Conservation (phyloP, 352 stramenopile species). For the Phytophthora sojae region DNA sequence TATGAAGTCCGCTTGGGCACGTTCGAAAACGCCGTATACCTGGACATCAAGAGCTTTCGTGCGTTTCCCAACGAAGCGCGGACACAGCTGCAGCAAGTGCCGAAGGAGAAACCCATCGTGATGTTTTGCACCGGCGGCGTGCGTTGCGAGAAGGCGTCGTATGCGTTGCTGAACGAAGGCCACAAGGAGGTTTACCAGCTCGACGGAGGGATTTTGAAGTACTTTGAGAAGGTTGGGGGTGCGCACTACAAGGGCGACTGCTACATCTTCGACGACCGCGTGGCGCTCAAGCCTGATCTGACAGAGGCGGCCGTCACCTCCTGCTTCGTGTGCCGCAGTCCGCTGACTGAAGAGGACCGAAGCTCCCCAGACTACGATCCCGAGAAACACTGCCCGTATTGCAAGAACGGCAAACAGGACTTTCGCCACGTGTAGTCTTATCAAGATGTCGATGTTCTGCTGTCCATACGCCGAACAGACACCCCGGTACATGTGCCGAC, state of each 20-base stretch:
- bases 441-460: too few species aligned
- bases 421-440: conserved; percentile 34
- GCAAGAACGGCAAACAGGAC: conserved; percentile 58
- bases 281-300: conserved; percentile 70
- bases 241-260: conserved; percentile 79
- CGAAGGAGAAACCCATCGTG: conserved; percentile 78
- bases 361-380: conserved; percentile 48
- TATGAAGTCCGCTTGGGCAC: conserved; percentile 81
- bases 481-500: neutral
- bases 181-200: conserved; percentile 74
- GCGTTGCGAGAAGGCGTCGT: conserved; percentile 79
- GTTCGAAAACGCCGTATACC: conserved; percentile 73
- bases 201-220: conserved; percentile 80
- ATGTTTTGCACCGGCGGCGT: conserved; percentile 86
- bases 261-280: conserved; percentile 85
- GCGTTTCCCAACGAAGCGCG: conserved; percentile 57
- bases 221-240: conserved; percentile 78
- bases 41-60: conserved; percentile 79
- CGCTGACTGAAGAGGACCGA: conserved; percentile 61
- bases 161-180: conserved; percentile 63
- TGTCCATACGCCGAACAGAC: too few species aligned
- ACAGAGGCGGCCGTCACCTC: conserved; percentile 48
- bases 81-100: conserved; percentile 50
- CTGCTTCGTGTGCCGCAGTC: conserved; percentile 69
- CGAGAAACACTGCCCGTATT: conserved; percentile 64